A percentile compares a stretch with the other conserved stretches of the same genome.
Evolutionary conservation across 805 yeast species (phyloP).

Genomic region (Saturnispora sanitii): DNA sequence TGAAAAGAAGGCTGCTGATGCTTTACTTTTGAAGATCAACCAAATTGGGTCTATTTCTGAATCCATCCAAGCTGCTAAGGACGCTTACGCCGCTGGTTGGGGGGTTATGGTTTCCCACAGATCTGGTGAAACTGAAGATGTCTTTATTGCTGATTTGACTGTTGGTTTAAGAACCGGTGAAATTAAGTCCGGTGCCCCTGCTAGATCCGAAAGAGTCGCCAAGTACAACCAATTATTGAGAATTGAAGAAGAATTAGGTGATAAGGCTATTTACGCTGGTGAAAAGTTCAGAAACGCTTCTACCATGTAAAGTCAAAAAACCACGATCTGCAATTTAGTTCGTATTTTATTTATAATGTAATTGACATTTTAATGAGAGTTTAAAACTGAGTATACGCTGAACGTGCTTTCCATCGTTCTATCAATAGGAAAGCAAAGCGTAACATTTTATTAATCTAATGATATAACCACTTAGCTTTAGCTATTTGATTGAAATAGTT

Average conservation of each 20-base stretch:
- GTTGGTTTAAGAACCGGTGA: constrained; percentile 98
- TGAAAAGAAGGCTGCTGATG: constrained; percentile 92
- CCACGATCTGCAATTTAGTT: not conserved
- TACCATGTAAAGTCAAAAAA: constrained; percentile 19
- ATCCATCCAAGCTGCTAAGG: constrained; percentile 94
- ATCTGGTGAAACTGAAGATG: constrained; percentile 99
- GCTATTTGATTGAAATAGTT: too few species aligned
- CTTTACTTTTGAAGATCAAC: constrained; percentile 93
- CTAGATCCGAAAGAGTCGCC: constrained; percentile 99
- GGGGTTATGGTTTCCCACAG: constrained; percentile 99
- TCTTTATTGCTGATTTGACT: constrained; percentile 93
- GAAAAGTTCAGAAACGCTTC: constrained; percentile 64
- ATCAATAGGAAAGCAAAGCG: too few species aligned
- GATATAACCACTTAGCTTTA: too few species aligned
- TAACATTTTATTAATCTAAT: too few species aligned
- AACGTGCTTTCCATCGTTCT: too few species aligned
- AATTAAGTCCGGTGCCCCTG: constrained; percentile 99
- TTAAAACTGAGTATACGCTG: too few species aligned
- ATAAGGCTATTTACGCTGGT: constrained; percentile 95
- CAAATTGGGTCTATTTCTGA: constrained; percentile 96
- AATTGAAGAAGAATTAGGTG: constrained; percentile 97
- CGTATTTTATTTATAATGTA: not conserved
- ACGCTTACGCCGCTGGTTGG: constrained; percentile 94
- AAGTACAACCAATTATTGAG: constrained; percentile 97
- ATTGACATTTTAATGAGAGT: too few species aligned